Base-by-base conservation (phyloP, 441 rosid species). In the Erodium moschatum region DNA sequence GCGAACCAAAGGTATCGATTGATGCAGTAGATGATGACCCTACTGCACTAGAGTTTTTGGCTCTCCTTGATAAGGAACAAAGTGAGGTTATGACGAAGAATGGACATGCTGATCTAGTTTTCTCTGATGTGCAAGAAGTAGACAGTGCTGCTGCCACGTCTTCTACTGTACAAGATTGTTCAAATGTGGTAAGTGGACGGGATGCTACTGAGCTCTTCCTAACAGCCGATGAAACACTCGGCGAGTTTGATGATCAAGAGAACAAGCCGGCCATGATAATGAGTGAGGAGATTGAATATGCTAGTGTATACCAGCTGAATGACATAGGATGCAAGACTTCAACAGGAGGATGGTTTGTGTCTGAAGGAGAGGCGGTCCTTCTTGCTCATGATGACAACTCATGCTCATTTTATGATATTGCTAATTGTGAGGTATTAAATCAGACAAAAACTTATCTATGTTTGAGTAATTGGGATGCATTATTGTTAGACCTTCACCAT, bases 311-410 rank as follows among this genome's bases (percentile, higher is more conserved):
- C 74, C 89, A 81, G 77, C 84, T 85, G 64, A 85, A 82, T 73
- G 88, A 83, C 75, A 85, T 91, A 60, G 97, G 95, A 60, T 38
- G 74, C 63, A 95, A 80, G 81, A 84, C 69, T 71, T 73, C 92
- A 33, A 90, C 96, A 0, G 96, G 95, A 69, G 99, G 97, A 67
- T 95, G 99, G 97, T 91, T 95, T 84, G 88, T 92, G 70, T 95
- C 97, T 8, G 99, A 90, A 73, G 99, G 97, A 29, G 97, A 91
- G 82, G 85, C 98, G 15, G 88, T 86, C 81, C 81, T 93, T 76
- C 98, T 95, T 64, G 81, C 92, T 74, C 98, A 92, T 69, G 78
- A 80, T 77, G 97, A 95, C 77, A 97, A 97, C 18, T 92, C 98
- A 5, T 95, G 99, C 74, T 86, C 97, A 31, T 92, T 82, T 80